A percentile compares a stretch with the other conserved stretches of the same genome.
phyloP scores from a whole-genome alignment of 1,139 yeast genomes.

The Protomyces macrosporus region DNA sequence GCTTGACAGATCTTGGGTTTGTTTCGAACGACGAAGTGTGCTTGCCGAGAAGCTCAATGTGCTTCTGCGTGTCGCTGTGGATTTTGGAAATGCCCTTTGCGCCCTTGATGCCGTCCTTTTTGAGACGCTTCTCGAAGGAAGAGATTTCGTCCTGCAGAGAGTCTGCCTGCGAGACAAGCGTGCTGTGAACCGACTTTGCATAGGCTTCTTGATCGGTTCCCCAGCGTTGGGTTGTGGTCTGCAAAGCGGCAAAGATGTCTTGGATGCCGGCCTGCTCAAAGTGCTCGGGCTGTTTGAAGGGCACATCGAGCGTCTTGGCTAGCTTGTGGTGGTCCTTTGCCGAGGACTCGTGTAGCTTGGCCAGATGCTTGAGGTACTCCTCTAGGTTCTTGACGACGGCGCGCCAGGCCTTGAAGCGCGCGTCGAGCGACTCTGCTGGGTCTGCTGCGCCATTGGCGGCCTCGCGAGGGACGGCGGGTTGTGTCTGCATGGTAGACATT shows the following conservation, averaged over 20 bases:
- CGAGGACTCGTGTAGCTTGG: slow-evolving; percentile 20
- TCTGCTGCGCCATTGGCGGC: neutral
- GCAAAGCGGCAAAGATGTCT: slow-evolving; percentile 17
- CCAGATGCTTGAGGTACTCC: slow-evolving; percentile 22
- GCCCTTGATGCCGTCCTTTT: slow-evolving; percentile 39
- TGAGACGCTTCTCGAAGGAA: slow-evolving; percentile 42
- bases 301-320: slow-evolving; percentile 22
- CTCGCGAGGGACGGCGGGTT: neutral
- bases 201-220: slow-evolving; percentile 11
- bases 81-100: slow-evolving; percentile 42
- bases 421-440: slow-evolving; percentile 13
- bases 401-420: slow-evolving; percentile 23
- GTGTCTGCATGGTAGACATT: too few relatives aligned
- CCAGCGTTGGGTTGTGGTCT: slow-evolving; percentile 5
- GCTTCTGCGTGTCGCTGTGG: slow-evolving; percentile 39
- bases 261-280: slow-evolving; percentile 22
- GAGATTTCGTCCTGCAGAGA: slow-evolving; percentile 41
- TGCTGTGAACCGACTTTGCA: slow-evolving; percentile 13
- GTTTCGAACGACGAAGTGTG: slow-evolving; percentile 19
- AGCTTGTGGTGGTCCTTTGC: slow-evolving; percentile 23
- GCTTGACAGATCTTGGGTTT: slow-evolving; percentile 31
- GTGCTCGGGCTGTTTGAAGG: slow-evolving; percentile 15
- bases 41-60: slow-evolving; percentile 41
- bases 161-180: slow-evolving; percentile 33
- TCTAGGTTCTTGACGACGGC: slow-evolving; percentile 19